Evolutionary conservation across 1,284 basidiomycete genomes (phyloP).

Genomic region (Calocybe gambosa): DNA sequence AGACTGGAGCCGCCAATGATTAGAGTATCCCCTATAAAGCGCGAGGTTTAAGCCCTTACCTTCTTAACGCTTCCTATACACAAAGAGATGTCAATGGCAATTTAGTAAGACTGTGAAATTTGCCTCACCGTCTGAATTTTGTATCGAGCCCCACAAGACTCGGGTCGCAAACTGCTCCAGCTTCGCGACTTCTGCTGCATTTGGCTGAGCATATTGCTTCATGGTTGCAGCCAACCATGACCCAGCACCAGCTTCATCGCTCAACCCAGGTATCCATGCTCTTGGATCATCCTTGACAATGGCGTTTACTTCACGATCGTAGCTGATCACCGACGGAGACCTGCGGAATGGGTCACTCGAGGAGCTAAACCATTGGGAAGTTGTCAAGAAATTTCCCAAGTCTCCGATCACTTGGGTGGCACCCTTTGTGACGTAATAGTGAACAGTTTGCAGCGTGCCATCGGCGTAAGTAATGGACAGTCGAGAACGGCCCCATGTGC

Average conservation of each 20-base stretch:
- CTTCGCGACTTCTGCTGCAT: conserved; percentile 44
- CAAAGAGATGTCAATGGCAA: conserved; percentile 1
- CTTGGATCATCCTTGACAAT: conserved; percentile 41
- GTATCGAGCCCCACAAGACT: conserved; percentile 46
- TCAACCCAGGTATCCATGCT: conserved; percentile 54
- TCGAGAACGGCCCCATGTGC: conserved; percentile 45
- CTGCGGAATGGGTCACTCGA: conserved; percentile 46
- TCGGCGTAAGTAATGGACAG: conserved; percentile 47
- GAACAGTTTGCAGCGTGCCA: conserved; percentile 46
- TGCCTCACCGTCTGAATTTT: conserved; percentile 41
- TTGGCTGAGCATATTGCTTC: conserved; percentile 52
- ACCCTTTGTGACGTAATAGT: conserved; percentile 47
- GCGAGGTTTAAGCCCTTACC: conserved; percentile 22
- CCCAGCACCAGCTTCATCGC: conserved; percentile 54
- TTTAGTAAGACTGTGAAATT: neutral
- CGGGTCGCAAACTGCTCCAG: conserved; percentile 44
- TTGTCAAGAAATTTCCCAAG: conserved; percentile 51
- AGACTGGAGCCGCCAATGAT: conserved; percentile 29
- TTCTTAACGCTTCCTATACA: conserved; percentile 44
- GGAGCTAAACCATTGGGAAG: conserved; percentile 48
- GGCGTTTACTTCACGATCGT: conserved; percentile 46
- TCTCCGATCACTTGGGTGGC: conserved; percentile 41
- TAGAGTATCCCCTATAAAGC: neutral
- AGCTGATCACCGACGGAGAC: conserved; percentile 52
- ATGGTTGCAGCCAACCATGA: conserved; percentile 52